Evolutionary conservation across 1,284 basidiomycete genomes (phyloP).

Genomic region (Athelia sp.): DNA sequence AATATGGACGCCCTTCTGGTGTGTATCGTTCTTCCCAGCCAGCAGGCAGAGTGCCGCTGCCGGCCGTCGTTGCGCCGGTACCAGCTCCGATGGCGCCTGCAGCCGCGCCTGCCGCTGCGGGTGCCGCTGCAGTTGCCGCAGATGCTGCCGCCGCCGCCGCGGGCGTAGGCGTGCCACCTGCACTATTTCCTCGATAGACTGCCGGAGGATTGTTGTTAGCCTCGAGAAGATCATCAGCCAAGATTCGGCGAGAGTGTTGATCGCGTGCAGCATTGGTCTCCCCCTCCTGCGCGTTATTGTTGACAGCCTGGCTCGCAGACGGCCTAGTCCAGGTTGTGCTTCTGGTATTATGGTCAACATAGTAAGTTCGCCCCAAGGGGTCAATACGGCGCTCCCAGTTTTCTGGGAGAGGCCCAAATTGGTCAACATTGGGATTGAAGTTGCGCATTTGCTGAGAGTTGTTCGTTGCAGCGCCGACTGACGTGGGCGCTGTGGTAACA

Average conservation of each 20-base stretch:
- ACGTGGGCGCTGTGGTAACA: constrained; percentile 22
- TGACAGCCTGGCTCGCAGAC: constrained; percentile 48
- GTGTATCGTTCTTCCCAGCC: constrained; percentile 97
- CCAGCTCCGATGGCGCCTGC: constrained; percentile 40
- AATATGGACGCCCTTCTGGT: constrained; percentile 90
- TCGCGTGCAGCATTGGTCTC: constrained; percentile 72
- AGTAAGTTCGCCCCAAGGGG: constrained; percentile 88
- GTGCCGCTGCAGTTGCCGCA: constrained; percentile 17
- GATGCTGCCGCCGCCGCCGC: no score
- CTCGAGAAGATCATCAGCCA: constrained; percentile 79
- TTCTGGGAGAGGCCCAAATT: constrained; percentile 74
- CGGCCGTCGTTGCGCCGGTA: constrained; percentile 66
- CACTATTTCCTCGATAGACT: constrained; percentile 33
- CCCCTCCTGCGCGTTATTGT: constrained; percentile 47
- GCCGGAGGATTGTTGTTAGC: constrained; percentile 34
- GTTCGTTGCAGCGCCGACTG: constrained; percentile 21
- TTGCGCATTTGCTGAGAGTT: constrained; percentile 55
- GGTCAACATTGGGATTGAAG: constrained; percentile 84
- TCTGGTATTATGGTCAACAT: constrained; percentile 90
- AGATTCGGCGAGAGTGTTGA: constrained; percentile 71
- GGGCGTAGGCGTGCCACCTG: constrained; percentile 26
- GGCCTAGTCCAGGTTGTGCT: constrained; percentile 90
- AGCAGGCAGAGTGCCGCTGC: constrained; percentile 78
- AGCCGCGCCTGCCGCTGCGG: constrained; percentile 17
- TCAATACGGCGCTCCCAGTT: constrained; percentile 95